These are phyloP conservation scores for Vigna hirtella DNA, from an alignment of 306 rosid species.

Conservation along the genomic window DNA sequence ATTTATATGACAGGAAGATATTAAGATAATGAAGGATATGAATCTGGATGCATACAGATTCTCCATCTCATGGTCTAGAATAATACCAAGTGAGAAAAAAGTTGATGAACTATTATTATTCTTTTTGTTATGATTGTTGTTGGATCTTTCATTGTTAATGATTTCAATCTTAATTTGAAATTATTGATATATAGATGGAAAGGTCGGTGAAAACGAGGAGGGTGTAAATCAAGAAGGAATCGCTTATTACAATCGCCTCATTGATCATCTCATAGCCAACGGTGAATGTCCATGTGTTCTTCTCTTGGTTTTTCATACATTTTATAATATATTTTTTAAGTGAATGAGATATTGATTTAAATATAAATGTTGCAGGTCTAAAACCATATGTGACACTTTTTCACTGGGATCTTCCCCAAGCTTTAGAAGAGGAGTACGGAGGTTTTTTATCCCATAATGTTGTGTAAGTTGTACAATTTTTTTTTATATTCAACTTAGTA, in stretches of 20 bases:
- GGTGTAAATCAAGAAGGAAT: slow-evolving; percentile 62
- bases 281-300: neutral
- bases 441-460: slow-evolving; percentile 60
- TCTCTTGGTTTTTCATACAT: neutral
- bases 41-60: slow-evolving; percentile 66
- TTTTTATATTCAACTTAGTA: too few species aligned
- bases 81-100: slow-evolving; percentile 60
- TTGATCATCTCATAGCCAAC: slow-evolving; percentile 53
- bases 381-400: slow-evolving; percentile 65
- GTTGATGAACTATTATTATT: neutral
- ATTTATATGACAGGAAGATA: slow-evolving; percentile 58
- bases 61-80: slow-evolving; percentile 80
- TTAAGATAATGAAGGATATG: slow-evolving; percentile 59
- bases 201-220: slow-evolving; percentile 38
- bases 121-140: neutral
- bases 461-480: slow-evolving; percentile 51
- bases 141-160: neutral
- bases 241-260: slow-evolving; percentile 59
- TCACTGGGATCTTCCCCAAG: slow-evolving; percentile 80
- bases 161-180: neutral
- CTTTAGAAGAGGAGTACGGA: slow-evolving; percentile 63
- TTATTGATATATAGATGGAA: slow-evolving; percentile 50
- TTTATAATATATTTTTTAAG: neutral
- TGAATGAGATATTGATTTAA: neutral
- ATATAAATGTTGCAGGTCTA: slow-evolving; percentile 38